Evolutionary conservation across 1,139 yeast species (phyloP), one percentile per base, ranked within the genome.

Genomic region (Suhomyces atakaporum): DNA sequence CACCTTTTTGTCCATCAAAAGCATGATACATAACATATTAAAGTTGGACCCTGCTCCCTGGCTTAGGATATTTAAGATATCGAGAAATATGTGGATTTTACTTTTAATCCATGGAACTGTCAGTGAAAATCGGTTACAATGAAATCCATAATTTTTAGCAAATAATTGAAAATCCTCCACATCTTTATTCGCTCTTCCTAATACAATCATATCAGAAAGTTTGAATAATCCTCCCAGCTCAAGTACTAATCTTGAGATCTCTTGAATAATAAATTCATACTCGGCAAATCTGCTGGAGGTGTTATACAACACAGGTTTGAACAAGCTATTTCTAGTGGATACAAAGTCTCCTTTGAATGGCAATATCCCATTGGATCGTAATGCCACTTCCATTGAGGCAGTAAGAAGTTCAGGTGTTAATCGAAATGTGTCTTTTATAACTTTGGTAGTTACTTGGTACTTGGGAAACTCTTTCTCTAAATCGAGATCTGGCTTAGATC

Each of bases 151-250:
- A 8, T 54, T 49, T 7, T 62, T 56, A 26, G 82, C 59, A 21
- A 62, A 56, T 6, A 62, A 56, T n/a, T 66, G 63, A 1, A 79
- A 57, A 1, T 58, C 54, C n/a, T 68, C 66, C 3, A 80, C 57
- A 33, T 77, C 80, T n/a, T 58, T 57, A 50, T 84, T 83, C 0
- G 83, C 68, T 32, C 77, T 61, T 0, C 80, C 63, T 19, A 84
- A 53, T 3, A 84, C 60, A 1, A 77, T 74, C 46, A 82, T 70
- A 51, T 84, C 89, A 8, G 65, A 60, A 1, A 72, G 71, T 27
- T 59, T 61, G 10, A 79, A 51, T 3, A 58, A 43, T 0, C 79
- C 79, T 1, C 75, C 70, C 59, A 77, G 75, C 12, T 60, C 56
- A 13, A 65, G 51, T 1, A 73, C 58, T 7, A 79, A 47, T 20